Base-by-base conservation (phyloP, 108 stramenopile species). In the Cylindrotheca closterium region DNA sequence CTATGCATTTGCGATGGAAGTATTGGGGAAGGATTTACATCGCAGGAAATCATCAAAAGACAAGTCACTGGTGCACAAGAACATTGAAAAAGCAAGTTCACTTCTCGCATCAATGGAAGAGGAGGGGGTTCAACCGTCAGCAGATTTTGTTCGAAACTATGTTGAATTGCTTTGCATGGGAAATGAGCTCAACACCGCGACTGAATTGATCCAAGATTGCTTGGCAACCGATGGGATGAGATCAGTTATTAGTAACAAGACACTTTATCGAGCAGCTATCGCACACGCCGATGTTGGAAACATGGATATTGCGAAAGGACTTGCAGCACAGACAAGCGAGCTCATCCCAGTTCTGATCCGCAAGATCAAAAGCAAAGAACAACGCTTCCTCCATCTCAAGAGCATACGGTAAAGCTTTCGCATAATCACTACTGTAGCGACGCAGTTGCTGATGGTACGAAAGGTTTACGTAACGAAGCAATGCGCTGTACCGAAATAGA, bases 1-100 rank as follows among this genome's bases (percentile, higher is more conserved):
- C n/a, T 87, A 71, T 67, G 68, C 82, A 18, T 91, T 83, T 73
- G 60, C 73, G 3, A 76, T 89, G 62, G 87, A 89, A 58, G 60
- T 74, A 3, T 68, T 89, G 28, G 81, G 77, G 2, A 71, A 78
- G 49, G 37, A 71, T 37, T 37, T 78, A 7, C 50, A 52, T 22
- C 48, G 70, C 12, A 15, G 47, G 30, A 10, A 31, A 8, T 32
- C 48, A 30, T 1, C n/a, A 0, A 53, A 56, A 0, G 58, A 71
- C 23, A 30, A 22, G 18, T 22, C 23, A 15, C 25, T 58, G 27
- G 45, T 68, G 10, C 59, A 58, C n/a, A 5, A 63, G 48, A 66
- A 62, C n/a, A 15, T 71, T 12, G 65, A 71, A n/a, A 46, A 33
- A 17, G 74, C 71, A 2, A 62, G 67, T 32, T 29, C 60, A 0